A percentile compares a stretch with the other conserved stretches of the same genome.
Evolutionary conservation across 192 early-diverging fungal species (phyloP).

Genomic region (Rhizophagus prolifer): DNA sequence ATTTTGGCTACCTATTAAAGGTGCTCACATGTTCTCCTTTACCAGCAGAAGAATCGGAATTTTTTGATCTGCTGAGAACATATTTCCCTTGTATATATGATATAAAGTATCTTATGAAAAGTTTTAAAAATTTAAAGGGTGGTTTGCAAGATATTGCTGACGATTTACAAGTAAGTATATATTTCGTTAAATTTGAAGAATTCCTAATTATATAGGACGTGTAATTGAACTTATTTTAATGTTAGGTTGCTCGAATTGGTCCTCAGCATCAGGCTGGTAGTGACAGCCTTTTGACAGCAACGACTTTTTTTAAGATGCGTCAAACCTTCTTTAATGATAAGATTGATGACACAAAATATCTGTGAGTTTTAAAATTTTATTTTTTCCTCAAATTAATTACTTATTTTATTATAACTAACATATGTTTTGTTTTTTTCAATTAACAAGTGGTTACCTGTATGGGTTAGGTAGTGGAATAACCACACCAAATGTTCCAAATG

Average conservation of each 20-base stretch:
- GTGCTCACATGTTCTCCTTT: conserved; percentile 86
- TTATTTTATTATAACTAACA: background rate
- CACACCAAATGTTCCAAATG: conserved; percentile 13
- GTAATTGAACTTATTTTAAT: background rate
- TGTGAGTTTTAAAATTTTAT: conserved; percentile 46
- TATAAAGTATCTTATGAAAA: conserved; percentile 98
- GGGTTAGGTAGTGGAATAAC: conserved; percentile 41
- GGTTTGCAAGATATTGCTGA: conserved; percentile 98
- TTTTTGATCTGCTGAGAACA: conserved; percentile 86
- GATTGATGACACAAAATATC: conserved; percentile 92
- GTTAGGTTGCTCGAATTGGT: conserved; percentile 83
- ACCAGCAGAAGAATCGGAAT: conserved; percentile 92
- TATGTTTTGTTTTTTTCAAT: background rate
- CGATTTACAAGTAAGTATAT: conserved; percentile 74
- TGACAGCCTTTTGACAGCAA: conserved; percentile 92
- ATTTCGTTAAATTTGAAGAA: too few species aligned
- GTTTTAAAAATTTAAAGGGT: conserved; percentile 93
- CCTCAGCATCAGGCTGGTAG: conserved; percentile 99
- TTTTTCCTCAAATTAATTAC: background rate
- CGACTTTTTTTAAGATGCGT: conserved; percentile 98
- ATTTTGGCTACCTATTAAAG: conserved; percentile 98
- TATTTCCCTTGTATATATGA: conserved; percentile 99
- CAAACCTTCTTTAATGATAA: conserved; percentile 94
- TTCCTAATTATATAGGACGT: too few species aligned
- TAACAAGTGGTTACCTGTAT: conserved; percentile 49